These are phyloP conservation scores for Globisporangium cystogenes DNA, from an alignment of 352 stramenopile genomes.

Conservation along the genomic window DNA sequence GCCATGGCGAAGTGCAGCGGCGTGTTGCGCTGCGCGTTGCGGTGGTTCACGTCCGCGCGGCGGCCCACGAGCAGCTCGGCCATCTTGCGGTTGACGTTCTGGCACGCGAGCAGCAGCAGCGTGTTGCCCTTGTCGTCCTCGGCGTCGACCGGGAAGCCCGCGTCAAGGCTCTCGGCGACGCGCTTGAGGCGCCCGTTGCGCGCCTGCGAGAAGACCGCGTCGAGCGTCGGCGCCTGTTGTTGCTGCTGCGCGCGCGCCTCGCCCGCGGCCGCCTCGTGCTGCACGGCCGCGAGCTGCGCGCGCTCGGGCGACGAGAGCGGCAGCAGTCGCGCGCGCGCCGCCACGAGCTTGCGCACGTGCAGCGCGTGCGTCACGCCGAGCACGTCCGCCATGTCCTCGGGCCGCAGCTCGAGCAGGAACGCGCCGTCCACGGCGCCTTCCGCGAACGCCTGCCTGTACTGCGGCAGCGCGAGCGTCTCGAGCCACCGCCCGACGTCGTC, in stretches of 20 bases:
- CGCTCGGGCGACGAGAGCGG: constrained; percentile 77
- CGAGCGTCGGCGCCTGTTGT: too few relatives aligned
- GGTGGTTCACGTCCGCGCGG: constrained; percentile 89
- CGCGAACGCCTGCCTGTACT: constrained; percentile 89
- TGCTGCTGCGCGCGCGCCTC: constrained; percentile 19
- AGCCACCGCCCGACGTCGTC: constrained; percentile 92
- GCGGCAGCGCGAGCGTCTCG: constrained; percentile 81
- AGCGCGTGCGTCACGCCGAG: constrained; percentile 90
- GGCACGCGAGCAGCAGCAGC: constrained; percentile 81
- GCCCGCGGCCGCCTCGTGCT: constrained; percentile 40
- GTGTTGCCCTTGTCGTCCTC: constrained; percentile 94
- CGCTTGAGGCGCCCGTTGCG: constrained; percentile 88
- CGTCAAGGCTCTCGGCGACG: constrained; percentile 86
- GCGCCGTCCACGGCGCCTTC: constrained; percentile 90
- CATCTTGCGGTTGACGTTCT: constrained; percentile 90
- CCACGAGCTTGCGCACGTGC: constrained; percentile 88
- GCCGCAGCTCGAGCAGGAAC: constrained; percentile 89
- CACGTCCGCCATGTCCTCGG: constrained; percentile 90
- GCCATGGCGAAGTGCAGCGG: constrained; percentile 93
- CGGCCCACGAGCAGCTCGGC: constrained; percentile 83
- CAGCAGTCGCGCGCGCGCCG: constrained; percentile 83
- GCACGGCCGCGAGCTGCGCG: constrained; percentile 55
- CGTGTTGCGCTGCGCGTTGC: constrained; percentile 91
- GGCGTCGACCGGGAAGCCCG: constrained; percentile 84
- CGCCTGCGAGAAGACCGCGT: constrained; percentile 88